These are phyloP conservation scores for Candida qinlingensis DNA, from an alignment of 805 yeast species.

Conservation along the genomic window DNA sequence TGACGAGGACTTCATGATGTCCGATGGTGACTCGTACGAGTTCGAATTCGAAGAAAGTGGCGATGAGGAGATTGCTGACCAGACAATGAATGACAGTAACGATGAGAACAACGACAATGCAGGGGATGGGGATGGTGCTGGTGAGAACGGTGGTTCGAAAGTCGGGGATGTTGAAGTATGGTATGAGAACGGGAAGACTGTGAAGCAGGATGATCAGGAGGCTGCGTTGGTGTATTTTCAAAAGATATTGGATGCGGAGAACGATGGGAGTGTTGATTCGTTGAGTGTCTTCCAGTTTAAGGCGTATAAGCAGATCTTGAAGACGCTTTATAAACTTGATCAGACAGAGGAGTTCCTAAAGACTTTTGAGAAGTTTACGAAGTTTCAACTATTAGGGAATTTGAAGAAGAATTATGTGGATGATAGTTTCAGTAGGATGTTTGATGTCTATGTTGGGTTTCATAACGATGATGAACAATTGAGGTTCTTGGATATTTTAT, in stretches of 20 bases:
- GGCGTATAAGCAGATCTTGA: constrained; percentile 22
- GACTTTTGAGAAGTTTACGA: constrained; percentile 7
- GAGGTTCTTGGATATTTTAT: constrained; percentile 27
- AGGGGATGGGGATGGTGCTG: neutral
- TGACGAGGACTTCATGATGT: constrained; percentile 26
- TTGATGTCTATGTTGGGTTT: constrained; percentile 27
- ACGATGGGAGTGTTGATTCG: constrained; percentile 31
- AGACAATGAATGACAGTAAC: constrained; percentile 1
- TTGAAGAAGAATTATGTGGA: constrained; percentile 25
- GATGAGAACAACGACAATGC: constrained; percentile 14
- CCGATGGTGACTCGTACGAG: constrained; percentile 26
- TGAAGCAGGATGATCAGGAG: constrained; percentile 22
- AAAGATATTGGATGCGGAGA: constrained; percentile 26
- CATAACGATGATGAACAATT: constrained; percentile 16
- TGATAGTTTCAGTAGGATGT: constrained; percentile 35
- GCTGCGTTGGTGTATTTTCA: constrained; percentile 15
- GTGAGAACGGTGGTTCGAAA: constrained; percentile 16
- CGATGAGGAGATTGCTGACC: constrained; percentile 7
- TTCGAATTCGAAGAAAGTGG: constrained; percentile 24
- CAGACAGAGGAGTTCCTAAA: constrained; percentile 9
- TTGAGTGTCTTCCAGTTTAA: constrained; percentile 20
- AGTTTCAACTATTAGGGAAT: constrained; percentile 12
- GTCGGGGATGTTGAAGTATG: constrained; percentile 22
- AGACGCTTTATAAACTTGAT: constrained; percentile 19
- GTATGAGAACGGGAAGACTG: constrained; percentile 23